Conservation (phyloP, 1,284 basidiomycete genomes). For the Ceraceosorus guamensis region DNA sequence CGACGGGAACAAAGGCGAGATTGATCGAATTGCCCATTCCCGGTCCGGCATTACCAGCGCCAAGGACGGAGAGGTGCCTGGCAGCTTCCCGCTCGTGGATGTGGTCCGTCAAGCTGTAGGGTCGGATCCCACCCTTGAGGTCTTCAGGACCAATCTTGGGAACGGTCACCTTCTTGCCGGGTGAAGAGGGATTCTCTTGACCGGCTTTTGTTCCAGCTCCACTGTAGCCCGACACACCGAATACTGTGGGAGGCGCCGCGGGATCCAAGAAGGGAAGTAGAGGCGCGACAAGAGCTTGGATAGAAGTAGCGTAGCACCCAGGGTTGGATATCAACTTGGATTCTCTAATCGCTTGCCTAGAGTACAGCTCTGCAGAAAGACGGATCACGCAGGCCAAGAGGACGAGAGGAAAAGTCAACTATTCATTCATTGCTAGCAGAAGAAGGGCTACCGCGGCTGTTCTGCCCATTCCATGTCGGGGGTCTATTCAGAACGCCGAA, state of each 20-base stretch:
- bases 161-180: constrained; percentile 53
- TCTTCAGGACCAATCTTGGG: constrained; percentile 74
- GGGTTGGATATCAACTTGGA: constrained; percentile 90
- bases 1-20: constrained; percentile 77
- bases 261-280: constrained; percentile 66
- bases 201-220: constrained; percentile 83
- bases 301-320: constrained; percentile 91
- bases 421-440: not conserved
- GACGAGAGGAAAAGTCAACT: not conserved
- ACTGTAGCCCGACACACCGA: constrained; percentile 87
- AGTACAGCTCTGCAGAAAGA: constrained; percentile 69
- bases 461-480: no score
- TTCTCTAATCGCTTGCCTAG: constrained; percentile 61
- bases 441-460: not conserved
- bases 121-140: constrained; percentile 67
- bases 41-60: not conserved
- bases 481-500: no score
- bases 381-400: not conserved
- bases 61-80: constrained; percentile 66
- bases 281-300: constrained; percentile 84
- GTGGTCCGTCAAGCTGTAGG: constrained; percentile 90
- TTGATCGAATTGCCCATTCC: constrained; percentile 52
- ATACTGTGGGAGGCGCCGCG: constrained; percentile 70
- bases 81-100: constrained; percentile 95
- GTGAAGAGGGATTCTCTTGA: constrained; percentile 12